These are phyloP conservation scores for Quercus lobata DNA, from an alignment of 331 rosid species.

Conservation along the genomic window DNA sequence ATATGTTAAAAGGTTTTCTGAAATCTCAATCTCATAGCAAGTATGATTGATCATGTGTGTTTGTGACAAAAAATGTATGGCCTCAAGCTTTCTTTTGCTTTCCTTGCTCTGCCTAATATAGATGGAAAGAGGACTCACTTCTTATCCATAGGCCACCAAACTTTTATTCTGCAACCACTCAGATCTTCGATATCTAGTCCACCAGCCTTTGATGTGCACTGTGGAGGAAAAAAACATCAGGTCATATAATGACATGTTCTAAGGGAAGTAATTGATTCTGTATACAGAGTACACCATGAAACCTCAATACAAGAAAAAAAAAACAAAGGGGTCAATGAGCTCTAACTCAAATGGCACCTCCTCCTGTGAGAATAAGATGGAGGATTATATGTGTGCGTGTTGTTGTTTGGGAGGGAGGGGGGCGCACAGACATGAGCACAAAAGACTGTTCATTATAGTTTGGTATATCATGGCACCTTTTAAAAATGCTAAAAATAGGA, in stretches of 20 bases:
- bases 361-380: not conserved
- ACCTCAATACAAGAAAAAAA: not conserved
- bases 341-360: not conserved
- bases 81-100: slow-evolving; percentile 18
- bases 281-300: not conserved
- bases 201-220: slow-evolving; percentile 56
- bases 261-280: not conserved
- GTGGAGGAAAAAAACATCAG: slow-evolving; percentile 24
- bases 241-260: slow-evolving; percentile 14
- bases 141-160: slow-evolving; percentile 99
- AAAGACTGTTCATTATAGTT: not conserved
- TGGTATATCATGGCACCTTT: not conserved
- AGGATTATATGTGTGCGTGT: not conserved
- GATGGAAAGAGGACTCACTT: slow-evolving; percentile 52
- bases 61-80: slow-evolving; percentile 3
- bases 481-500: not conserved
- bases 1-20: not conserved
- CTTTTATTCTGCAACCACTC: slow-evolving; percentile 88
- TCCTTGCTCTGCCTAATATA: slow-evolving; percentile 9
- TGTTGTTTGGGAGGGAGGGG: not conserved
- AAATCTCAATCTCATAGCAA: not conserved
- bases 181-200: slow-evolving; percentile 73
- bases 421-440: not conserved
- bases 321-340: not conserved
- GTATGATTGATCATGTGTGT: not conserved